These are phyloP conservation scores for Paraconiothyrium sp. DNA, from an alignment of 2,329 filamentous ascomycete species.

Conservation along the genomic window DNA sequence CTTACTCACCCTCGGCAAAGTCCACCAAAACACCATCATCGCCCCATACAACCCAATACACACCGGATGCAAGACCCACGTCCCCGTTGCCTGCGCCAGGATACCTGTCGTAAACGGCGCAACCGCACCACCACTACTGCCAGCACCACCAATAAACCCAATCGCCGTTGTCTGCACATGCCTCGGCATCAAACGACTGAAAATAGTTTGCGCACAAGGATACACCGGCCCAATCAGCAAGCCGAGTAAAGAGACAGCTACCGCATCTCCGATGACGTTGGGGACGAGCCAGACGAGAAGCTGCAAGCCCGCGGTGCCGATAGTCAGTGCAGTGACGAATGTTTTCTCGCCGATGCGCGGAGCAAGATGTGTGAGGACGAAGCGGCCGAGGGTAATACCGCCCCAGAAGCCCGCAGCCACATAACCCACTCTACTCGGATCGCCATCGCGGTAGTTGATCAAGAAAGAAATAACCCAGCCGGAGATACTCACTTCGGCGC, in stretches of 20 bases:
- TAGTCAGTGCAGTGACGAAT: slow-evolving; percentile 71
- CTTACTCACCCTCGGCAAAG: slow-evolving; percentile 67
- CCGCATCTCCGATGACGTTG: slow-evolving; percentile 67
- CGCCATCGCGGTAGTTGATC: slow-evolving; percentile 74
- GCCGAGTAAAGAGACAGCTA: slow-evolving; percentile 69
- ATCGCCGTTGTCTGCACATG: slow-evolving; percentile 70
- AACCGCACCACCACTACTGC: slow-evolving; percentile 73
- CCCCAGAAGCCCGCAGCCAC: slow-evolving; percentile 76
- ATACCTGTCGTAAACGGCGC: slow-evolving; percentile 73
- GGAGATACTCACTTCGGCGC: slow-evolving; percentile 82
- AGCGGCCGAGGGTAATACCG: slow-evolving; percentile 80
- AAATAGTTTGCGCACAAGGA: slow-evolving; percentile 74
- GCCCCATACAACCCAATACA: slow-evolving; percentile 70
- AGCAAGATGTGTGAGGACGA: slow-evolving; percentile 73
- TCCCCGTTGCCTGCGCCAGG: slow-evolving; percentile 68
- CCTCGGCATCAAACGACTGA: slow-evolving; percentile 68
- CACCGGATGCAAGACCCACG: slow-evolving; percentile 72
- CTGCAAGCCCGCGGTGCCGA: slow-evolving; percentile 73
- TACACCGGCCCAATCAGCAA: slow-evolving; percentile 82
- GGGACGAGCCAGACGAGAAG: slow-evolving; percentile 82
- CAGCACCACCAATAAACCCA: slow-evolving; percentile 74
- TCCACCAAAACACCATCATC: slow-evolving; percentile 74
- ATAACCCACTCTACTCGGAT: slow-evolving; percentile 78
- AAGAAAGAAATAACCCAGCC: slow-evolving; percentile 90
- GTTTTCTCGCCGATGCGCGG: slow-evolving; percentile 74